Evolutionary conservation across 768 basidiomycete species (phyloP).

Genomic region (Gelatoporia subvermispora): DNA sequence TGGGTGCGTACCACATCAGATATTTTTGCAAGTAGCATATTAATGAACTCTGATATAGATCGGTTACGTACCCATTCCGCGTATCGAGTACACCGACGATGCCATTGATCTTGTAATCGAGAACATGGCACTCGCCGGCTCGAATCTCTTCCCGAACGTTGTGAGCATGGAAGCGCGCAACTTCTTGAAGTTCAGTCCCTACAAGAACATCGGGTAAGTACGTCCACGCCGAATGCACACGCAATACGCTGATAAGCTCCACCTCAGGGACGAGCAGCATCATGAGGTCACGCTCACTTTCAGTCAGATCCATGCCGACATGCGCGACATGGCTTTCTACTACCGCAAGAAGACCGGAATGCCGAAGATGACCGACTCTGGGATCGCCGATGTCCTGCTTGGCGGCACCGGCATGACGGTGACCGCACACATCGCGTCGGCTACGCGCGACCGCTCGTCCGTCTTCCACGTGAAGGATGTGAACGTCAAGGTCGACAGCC

Average conservation of each 20-base stretch:
- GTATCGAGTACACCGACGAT: constrained; percentile 91
- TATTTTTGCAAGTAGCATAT: too few relatives aligned
- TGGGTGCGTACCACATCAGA: constrained; percentile 42
- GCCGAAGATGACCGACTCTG: constrained; percentile 75
- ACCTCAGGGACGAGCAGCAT: constrained; percentile 46
- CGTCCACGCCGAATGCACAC: background rate
- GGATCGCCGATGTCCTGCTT: constrained; percentile 79
- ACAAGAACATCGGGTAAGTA: constrained; percentile 35
- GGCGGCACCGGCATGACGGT: constrained; percentile 79
- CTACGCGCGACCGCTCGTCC: constrained; percentile 57
- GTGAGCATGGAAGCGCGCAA: constrained; percentile 74
- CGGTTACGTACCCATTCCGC: constrained; percentile 87
- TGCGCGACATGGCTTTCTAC: constrained; percentile 93
- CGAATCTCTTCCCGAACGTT: constrained; percentile 84
- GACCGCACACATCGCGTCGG: constrained; percentile 53
- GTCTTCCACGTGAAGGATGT: constrained; percentile 72
- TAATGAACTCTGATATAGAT: constrained; percentile 39
- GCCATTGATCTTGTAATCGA: constrained; percentile 85
- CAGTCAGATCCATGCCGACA: constrained; percentile 86
- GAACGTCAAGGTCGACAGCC: constrained; percentile 74
- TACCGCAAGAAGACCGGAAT: constrained; percentile 83
- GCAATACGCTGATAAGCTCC: background rate
- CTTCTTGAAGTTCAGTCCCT: constrained; percentile 79
- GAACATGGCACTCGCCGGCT: constrained; percentile 83
- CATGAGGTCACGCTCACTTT: constrained; percentile 77